Percentiles rank a stretch among this genome's conserved stretches.
These are phyloP conservation scores for Voacanga thouarsii DNA, from an alignment of 257 asterid genomes.

Conservation along the genomic window DNA sequence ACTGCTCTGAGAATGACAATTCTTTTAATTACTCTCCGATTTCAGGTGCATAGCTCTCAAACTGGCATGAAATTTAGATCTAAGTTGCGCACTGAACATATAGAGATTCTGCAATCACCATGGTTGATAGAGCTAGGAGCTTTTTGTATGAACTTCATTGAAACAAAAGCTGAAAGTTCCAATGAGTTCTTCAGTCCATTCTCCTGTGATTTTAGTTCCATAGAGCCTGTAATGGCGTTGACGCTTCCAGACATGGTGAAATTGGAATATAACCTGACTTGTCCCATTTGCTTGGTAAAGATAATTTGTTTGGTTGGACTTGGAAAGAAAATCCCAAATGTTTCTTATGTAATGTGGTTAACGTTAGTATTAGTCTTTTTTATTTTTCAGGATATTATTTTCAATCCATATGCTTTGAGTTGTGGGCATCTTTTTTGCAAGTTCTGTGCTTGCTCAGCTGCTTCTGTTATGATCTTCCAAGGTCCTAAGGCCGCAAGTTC, in stretches of 20 bases:
- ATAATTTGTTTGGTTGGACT: slow-evolving; percentile 3
- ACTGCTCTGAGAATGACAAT: neutral
- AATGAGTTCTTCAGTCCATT: slow-evolving; percentile 40
- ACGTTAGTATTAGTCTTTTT: neutral
- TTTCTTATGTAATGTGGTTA: neutral
- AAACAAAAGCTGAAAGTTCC: slow-evolving; percentile 32
- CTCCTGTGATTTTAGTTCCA: slow-evolving; percentile 43
- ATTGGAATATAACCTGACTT: slow-evolving; percentile 65
- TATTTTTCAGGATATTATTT: slow-evolving; percentile 56
- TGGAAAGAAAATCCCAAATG: neutral
- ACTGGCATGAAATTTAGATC: slow-evolving; percentile 76
- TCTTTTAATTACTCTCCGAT: slow-evolving; percentile 5
- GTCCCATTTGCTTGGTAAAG: slow-evolving; percentile 86
- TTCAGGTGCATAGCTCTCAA: slow-evolving; percentile 66
- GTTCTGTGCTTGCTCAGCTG: slow-evolving; percentile 75
- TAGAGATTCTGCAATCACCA: slow-evolving; percentile 75
- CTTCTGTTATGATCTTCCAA: slow-evolving; percentile 70
- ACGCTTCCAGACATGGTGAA: slow-evolving; percentile 54
- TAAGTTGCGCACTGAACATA: slow-evolving; percentile 55
- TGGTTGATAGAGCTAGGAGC: slow-evolving; percentile 88
- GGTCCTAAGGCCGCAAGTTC: slow-evolving; percentile 61
- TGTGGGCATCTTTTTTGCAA: slow-evolving; percentile 89
- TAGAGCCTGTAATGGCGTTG: slow-evolving; percentile 54
- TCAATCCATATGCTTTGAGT: slow-evolving; percentile 68
- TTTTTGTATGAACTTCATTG: slow-evolving; percentile 51